Conservation (phyloP, 2,329 filamentous ascomycete genomes). For the Colletotrichum sp. region DNA sequence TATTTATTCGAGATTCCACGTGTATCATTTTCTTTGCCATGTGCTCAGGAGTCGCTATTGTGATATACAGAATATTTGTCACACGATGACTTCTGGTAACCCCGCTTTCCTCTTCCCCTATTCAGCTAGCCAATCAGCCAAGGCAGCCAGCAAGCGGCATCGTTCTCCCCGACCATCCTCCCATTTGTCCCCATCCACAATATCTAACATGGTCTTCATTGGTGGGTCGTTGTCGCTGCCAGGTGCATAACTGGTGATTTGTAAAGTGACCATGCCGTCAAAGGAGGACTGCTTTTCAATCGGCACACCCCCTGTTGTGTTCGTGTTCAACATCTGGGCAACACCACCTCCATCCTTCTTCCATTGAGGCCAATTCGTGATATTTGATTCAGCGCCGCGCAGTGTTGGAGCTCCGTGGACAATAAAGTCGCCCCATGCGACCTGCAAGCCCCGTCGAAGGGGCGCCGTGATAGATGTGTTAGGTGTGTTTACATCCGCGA, state of each 20-base stretch:
- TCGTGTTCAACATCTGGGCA: background rate
- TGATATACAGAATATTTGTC: background rate
- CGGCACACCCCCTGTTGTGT: constrained; percentile 1
- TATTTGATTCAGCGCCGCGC: background rate
- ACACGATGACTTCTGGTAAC: background rate
- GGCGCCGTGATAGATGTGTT: background rate
- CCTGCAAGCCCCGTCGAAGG: background rate
- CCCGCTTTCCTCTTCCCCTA: background rate
- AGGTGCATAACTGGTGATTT: background rate
- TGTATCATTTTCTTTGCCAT: background rate
- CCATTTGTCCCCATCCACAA: background rate
- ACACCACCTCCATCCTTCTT: background rate
- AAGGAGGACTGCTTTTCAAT: background rate
- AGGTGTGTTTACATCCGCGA: background rate
- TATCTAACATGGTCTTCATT: background rate
- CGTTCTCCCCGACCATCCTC: constrained; percentile 8
- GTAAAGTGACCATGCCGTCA: constrained; percentile 9
- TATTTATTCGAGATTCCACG: too few species aligned
- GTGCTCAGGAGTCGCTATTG: background rate
- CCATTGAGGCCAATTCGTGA: background rate
- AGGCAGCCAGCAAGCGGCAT: background rate
- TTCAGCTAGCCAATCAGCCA: background rate
- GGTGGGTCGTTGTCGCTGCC: background rate
- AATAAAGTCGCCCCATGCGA: constrained; percentile 8
- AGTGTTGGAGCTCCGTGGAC: background rate